Base-by-base conservation (phyloP, 192 early-diverging fungal genomes). In the Spinellus fusiger region DNA sequence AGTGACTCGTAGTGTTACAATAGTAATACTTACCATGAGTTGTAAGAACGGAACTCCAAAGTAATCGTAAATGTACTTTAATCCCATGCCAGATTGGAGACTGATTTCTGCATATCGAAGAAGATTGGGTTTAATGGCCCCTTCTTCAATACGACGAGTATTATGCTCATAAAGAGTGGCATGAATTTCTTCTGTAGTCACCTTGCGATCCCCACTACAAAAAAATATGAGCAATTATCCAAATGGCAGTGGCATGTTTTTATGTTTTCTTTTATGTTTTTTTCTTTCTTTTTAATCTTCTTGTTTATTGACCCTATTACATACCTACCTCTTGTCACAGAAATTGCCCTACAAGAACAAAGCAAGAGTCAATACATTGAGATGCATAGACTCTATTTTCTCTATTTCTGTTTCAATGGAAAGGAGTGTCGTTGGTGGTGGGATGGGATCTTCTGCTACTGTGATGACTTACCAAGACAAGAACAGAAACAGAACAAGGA, bases 21-120 rank as follows among this genome's bases (percentile, higher is more conserved):
- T 20, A 54, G 5, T 18, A 27, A 50, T 26, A 46, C 62, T 28
- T 73, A 83, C 81, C 76, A 79, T 65, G 8, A 84, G 69, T 49
- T 80, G 77, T 37, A 84, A 61, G 25, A 84, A 84, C 10, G 79
- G 79, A 29, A 84, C 74, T 9, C 81, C 79, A 26, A 84, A 71
- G 25, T 77, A 79, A 8, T 77, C 69, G 62, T 81, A 73, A 5
- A 84, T 77, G 49, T 77, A 80, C 26, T 79, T 73, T 12, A 84
- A 54, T 1, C 81, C 81, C 27, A 76, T 61, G 25, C 81, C 81
- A 16, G 71, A 69, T 31, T 69, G 62, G 77, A 84, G 76, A 32
- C 79, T 81, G 1, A 73, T 69, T 33, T 80, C 77, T 40, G 79
- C 63, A 54, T 79, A 80, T 25, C 81, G 77, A 26, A 83, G 56